These are phyloP conservation scores for Nicotiana tomentosiformis DNA, from an alignment of 257 asterid species.

Conservation along the genomic window DNA sequence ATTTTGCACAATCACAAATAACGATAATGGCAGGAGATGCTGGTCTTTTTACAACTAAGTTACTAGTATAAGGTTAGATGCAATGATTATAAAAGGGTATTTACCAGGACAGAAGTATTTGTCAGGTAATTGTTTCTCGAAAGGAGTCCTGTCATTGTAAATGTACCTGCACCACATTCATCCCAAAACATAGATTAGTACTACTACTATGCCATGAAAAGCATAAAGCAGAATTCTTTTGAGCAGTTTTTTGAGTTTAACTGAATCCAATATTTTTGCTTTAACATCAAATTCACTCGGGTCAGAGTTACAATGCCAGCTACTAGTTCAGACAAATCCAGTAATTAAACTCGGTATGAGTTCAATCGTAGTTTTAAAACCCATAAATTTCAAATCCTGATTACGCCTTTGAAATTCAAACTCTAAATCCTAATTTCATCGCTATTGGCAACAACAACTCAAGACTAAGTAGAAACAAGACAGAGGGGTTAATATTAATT, in stretches of 20 bases:
- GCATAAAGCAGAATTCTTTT: background rate
- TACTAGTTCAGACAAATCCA: too few relatives aligned
- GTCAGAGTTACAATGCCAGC: too few relatives aligned
- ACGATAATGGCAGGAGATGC: background rate
- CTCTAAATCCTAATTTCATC: background rate
- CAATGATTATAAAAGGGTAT: background rate
- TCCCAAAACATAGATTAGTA: background rate
- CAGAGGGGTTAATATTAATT: too few relatives aligned
- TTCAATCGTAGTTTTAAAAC: too few relatives aligned
- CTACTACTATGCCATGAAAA: background rate
- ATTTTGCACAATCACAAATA: background rate
- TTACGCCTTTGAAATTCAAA: background rate
- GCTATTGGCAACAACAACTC: background rate
- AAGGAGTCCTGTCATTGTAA: slow-evolving; percentile 79
- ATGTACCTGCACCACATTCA: slow-evolving; percentile 60
- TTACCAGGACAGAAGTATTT: slow-evolving; percentile 86
- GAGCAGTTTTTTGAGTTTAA: background rate
- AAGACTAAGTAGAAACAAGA: too few relatives aligned
- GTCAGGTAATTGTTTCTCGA: slow-evolving; percentile 76
- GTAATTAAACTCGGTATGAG: too few relatives aligned
- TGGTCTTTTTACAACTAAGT: background rate
- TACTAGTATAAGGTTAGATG: too few relatives aligned
- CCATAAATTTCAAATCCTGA: too few relatives aligned
- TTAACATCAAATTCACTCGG: too few relatives aligned
- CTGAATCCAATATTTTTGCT: too few relatives aligned